Evolutionary conservation across 2,329 filamentous ascomycete genomes (phyloP), one percentile per base, ranked within the genome.

Genomic region (Paracamarosporium sp.): DNA sequence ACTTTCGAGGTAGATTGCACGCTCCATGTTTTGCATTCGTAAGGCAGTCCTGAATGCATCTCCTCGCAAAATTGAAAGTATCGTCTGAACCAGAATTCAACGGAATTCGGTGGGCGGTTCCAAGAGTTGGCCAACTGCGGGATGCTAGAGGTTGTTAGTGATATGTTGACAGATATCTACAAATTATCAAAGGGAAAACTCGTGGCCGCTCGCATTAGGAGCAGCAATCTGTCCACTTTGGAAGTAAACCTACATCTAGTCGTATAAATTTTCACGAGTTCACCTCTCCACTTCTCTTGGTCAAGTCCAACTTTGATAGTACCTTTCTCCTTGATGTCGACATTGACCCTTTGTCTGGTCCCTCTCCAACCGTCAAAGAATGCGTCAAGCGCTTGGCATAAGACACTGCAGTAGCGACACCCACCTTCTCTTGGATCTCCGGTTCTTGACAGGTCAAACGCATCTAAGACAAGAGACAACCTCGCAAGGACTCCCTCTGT

Each of bases 41-140:
- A 25, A 75, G 56, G 44, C 71, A 74, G 38, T 72, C 67, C 50
- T 72, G 62, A 44, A 75, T 71, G 47, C 71, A 70, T 17, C 67
- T 65, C 20, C 70, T 63, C 8, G 71, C 71, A 53, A 75, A 74
- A 38, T 68, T 61, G 57, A 74, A 73, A 1, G 70, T 71, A 11
- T 71, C 70, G 46, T 73, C 72, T 13, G 72, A 74, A 11, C 72
- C 71, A 24, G 72, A 64, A 41, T 71, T 63, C n/a, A 56, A 31
- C 24, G 70, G 70, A 27, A 74, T 71, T 15, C 65, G 66, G 53
- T 68, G 67, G 15, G 70, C 68, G 13, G 59, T 62, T 13, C 72
- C 71, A 9, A 74, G 63, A 9, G 68, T 71, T 28, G 70, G 64
- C 72, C 70, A 74, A 8, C 71, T 50, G 8, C 68, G 66, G n/a